phyloP scores from a whole-genome alignment of 768 basidiomycete species.

The Epithele typhae region DNA sequence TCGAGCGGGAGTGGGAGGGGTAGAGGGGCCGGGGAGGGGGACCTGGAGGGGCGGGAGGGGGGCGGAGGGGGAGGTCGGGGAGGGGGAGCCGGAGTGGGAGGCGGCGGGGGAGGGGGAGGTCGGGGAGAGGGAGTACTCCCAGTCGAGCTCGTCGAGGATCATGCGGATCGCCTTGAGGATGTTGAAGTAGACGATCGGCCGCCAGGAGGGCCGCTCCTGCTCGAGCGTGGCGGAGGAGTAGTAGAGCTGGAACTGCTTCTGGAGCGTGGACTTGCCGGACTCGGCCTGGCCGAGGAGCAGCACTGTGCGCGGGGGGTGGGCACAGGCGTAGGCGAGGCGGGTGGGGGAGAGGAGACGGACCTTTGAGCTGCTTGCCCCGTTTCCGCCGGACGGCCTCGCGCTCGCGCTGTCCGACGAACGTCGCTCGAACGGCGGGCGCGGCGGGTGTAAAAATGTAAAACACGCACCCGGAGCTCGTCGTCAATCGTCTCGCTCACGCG shows the following conservation, averaged over 20 bases:
- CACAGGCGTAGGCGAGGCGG: not conserved
- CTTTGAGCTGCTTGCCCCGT: constrained; percentile 23
- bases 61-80: constrained; percentile 13
- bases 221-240: constrained; percentile 50
- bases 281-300: constrained; percentile 33
- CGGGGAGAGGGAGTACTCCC: constrained; percentile 38
- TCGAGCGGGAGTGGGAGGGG: not conserved
- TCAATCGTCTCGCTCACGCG: constrained; percentile 21
- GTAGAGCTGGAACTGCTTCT: constrained; percentile 81
- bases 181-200: constrained; percentile 43
- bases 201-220: constrained; percentile 37
- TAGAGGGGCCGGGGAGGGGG: too few relatives aligned
- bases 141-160: constrained; percentile 69
- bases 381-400: constrained; percentile 18
- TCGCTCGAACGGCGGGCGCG: too few relatives aligned
- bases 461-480: constrained; percentile 19
- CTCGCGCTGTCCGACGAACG: constrained; percentile 19
- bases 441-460: not conserved
- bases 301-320: constrained; percentile 12
- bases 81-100: constrained; percentile 15
- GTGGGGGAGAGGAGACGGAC: constrained; percentile 9
- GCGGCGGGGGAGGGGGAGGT: constrained; percentile 11
- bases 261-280: constrained; percentile 74
- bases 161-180: constrained; percentile 70
- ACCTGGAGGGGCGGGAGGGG: not conserved